Evolutionary conservation across 441 rosid species (phyloP).

Genomic region (Omphalea diandra): DNA sequence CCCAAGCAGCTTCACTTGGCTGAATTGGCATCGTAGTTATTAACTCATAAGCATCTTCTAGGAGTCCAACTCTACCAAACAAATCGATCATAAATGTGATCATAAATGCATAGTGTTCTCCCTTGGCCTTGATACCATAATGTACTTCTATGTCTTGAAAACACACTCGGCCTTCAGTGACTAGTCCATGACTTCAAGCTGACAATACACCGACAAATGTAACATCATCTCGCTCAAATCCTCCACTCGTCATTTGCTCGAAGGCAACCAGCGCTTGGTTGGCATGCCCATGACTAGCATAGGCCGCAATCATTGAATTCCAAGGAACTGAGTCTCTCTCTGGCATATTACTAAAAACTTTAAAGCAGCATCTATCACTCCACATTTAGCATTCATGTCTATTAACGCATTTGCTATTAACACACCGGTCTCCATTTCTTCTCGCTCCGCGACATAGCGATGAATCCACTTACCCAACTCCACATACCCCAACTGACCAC

Average conservation of each 20-base stretch:
- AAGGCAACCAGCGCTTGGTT: constrained; percentile 13
- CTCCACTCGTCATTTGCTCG: constrained; percentile 4
- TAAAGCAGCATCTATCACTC: constrained; percentile 8
- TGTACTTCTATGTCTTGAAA: constrained; percentile 11
- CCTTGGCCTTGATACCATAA: constrained; percentile 11
- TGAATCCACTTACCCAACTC: constrained; percentile 20
- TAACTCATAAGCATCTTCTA: constrained; percentile 17
- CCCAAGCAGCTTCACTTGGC: constrained; percentile 20
- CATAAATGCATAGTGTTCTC: constrained; percentile 20
- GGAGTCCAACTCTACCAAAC: constrained; percentile 18
- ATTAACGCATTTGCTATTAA: constrained; percentile 20
- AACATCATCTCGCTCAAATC: constrained; percentile 15
- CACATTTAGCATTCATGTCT: constrained; percentile 24
- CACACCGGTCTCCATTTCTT: constrained; percentile 5
- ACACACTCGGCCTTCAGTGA: constrained; percentile 12
- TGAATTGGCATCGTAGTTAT: constrained; percentile 20
- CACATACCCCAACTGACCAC: constrained; percentile 17
- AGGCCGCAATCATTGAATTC: constrained; percentile 20
- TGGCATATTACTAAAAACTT: constrained; percentile 7
- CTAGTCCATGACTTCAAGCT: constrained; percentile 23
- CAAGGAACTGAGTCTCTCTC: constrained; percentile 15
- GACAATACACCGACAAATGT: constrained; percentile 22
- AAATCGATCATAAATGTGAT: constrained; percentile 19
- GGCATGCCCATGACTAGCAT: constrained; percentile 21
- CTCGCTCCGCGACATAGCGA: neutral